Evolutionary conservation across 805 yeast species (phyloP).

Genomic region (Suhomyces xylopsoci): DNA sequence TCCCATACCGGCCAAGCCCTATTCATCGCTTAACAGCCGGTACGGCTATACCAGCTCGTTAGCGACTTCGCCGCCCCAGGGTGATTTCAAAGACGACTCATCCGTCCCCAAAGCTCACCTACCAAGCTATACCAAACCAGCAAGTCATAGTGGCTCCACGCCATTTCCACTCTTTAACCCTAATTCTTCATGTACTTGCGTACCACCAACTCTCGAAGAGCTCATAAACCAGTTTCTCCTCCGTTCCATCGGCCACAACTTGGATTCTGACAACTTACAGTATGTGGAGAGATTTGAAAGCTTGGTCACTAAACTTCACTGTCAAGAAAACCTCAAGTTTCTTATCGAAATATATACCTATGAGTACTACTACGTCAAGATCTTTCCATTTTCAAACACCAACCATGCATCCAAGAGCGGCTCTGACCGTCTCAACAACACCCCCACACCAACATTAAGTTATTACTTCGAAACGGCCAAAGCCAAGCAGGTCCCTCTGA

Average conservation of each 20-base stretch:
- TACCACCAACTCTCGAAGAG: slow-evolving; percentile 21
- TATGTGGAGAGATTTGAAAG: slow-evolving; percentile 28
- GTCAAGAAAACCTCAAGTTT: slow-evolving; percentile 45
- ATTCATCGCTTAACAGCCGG: slow-evolving; percentile 6
- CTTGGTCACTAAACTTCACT: slow-evolving; percentile 37
- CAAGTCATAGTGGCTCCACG: background rate
- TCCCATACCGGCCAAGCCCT: slow-evolving; percentile 9
- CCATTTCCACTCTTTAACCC: background rate
- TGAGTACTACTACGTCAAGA: slow-evolving; percentile 40
- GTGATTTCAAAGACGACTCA: background rate
- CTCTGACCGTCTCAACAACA: slow-evolving; percentile 7
- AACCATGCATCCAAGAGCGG: background rate
- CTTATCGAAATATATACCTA: slow-evolving; percentile 45
- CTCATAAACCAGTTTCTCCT: slow-evolving; percentile 33
- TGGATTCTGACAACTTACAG: slow-evolving; percentile 12
- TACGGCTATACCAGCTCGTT: slow-evolving; percentile 2
- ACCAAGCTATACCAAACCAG: background rate
- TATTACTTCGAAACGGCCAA: slow-evolving; percentile 8
- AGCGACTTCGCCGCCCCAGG: background rate
- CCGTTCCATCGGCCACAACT: slow-evolving; percentile 17
- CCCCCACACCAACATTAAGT: slow-evolving; percentile 13
- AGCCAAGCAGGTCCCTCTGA: slow-evolving; percentile 5
- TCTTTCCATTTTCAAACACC: slow-evolving; percentile 10
- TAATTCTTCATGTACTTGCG: background rate
- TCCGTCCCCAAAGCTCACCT: background rate